phyloP scores from a whole-genome alignment of 495 filamentous ascomycete genomes.

The Zalerion maritima region DNA sequence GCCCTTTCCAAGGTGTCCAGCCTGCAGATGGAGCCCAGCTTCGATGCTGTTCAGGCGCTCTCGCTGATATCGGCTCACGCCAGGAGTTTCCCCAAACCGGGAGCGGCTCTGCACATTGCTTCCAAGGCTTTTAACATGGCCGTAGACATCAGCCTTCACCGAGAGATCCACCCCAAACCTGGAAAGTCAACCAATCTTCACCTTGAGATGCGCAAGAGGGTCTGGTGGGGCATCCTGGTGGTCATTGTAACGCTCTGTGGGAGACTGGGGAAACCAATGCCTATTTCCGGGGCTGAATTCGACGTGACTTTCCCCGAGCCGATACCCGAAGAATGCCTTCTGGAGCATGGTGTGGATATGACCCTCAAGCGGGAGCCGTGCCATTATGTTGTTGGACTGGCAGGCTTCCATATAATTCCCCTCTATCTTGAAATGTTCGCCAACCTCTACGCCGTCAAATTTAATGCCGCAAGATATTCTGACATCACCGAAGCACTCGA shows the following conservation, averaged over 20 bases:
- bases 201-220: conserved; percentile 59
- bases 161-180: conserved; percentile 46
- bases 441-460: conserved; percentile 51
- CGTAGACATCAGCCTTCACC: conserved; percentile 57
- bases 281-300: conserved; percentile 51
- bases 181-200: conserved; percentile 42
- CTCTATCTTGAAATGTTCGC: conserved; percentile 57
- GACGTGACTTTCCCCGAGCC: conserved; percentile 60
- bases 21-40: conserved; percentile 39
- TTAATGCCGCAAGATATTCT: conserved; percentile 43
- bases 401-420: conserved; percentile 41
- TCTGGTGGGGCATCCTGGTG: conserved; percentile 55
- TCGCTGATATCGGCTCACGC: conserved; percentile 53
- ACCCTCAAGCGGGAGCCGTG: conserved; percentile 39
- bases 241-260: conserved; percentile 52
- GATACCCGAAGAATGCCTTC: conserved; percentile 50
- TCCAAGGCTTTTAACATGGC: conserved; percentile 46
- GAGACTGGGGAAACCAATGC: conserved; percentile 63
- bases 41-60: conserved; percentile 56
- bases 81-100: conserved; percentile 65
- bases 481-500: conserved; percentile 47
- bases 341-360: conserved; percentile 34
- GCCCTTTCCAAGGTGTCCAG: conserved; percentile 50
- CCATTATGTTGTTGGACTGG: conserved; percentile 47
- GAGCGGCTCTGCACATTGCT: conserved; percentile 49